phyloP scores from a whole-genome alignment of 495 filamentous ascomycete genomes.

The Aspergillus avenaceus region DNA sequence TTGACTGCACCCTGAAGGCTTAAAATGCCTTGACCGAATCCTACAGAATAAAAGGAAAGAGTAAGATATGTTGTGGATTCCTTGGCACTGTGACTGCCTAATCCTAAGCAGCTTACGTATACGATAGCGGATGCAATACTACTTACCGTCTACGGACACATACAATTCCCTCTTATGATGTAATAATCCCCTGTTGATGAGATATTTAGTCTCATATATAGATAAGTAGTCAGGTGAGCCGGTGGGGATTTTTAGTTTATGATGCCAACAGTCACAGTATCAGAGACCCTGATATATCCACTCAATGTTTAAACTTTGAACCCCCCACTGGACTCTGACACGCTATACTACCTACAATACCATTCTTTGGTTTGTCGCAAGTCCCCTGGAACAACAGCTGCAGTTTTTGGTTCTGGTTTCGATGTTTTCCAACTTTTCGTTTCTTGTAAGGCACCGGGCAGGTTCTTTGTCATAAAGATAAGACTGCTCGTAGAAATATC shows the following conservation, averaged over 20 bases:
- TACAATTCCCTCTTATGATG: no score
- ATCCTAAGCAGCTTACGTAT: neutral
- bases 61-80: neutral
- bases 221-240: no score
- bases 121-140: conserved; percentile 1
- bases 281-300: neutral
- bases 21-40: no score
- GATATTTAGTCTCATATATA: no score
- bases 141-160: no score
- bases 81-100: neutral
- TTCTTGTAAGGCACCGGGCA: no score
- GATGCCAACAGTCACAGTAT: no score
- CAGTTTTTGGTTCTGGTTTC: neutral
- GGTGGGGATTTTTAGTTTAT: neutral
- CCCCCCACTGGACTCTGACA: neutral
- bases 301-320: neutral
- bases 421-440: neutral
- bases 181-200: neutral
- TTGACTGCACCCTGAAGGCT: no score
- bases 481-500: no score
- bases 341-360: no score
- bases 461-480: no score
- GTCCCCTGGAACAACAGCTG: no score
- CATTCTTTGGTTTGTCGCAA: neutral
- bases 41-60: neutral